phyloP scores from a whole-genome alignment of 768 basidiomycete species.

The Pleurotus citrinopileatus region DNA sequence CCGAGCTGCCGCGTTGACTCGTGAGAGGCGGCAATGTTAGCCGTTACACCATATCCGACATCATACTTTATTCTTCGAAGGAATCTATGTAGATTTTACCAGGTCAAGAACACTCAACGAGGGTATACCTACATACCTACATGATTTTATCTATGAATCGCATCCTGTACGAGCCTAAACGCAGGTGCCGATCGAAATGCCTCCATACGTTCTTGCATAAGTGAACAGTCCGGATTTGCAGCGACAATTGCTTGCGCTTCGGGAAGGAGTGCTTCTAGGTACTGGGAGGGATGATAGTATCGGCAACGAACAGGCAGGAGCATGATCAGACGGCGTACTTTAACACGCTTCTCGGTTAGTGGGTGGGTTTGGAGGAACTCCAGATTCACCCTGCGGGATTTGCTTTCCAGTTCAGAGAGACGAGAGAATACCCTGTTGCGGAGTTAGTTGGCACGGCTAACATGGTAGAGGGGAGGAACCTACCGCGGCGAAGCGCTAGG shows the following conservation, averaged over 20 bases:
- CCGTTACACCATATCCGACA: constrained; percentile 53
- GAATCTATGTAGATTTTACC: not conserved
- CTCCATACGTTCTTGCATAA: constrained; percentile 34
- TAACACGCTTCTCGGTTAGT: constrained; percentile 63
- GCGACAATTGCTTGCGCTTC: constrained; percentile 55
- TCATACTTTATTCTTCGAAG: not conserved
- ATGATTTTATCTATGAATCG: not conserved
- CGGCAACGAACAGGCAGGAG: not conserved
- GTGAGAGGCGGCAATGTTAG: constrained; percentile 59
- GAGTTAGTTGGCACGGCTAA: not conserved
- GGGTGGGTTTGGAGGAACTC: constrained; percentile 87
- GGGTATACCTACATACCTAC: not conserved
- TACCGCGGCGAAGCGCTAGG: constrained; percentile 75
- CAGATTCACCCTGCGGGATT: constrained; percentile 18
- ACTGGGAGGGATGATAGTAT: constrained; percentile 25
- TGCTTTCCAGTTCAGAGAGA: constrained; percentile 51
- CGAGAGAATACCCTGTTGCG: constrained; percentile 74
- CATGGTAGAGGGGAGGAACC: constrained; percentile 17
- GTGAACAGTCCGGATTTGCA: constrained; percentile 53
- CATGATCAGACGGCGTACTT: constrained; percentile 40
- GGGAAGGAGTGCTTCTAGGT: constrained; percentile 51
- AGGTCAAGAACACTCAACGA: not conserved
- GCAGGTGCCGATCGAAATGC: constrained; percentile 22
- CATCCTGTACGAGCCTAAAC: not conserved
- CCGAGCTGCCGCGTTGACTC: constrained; percentile 45